phyloP scores from a whole-genome alignment of 2,329 filamentous ascomycete genomes.

The Talaromyces sp. region DNA sequence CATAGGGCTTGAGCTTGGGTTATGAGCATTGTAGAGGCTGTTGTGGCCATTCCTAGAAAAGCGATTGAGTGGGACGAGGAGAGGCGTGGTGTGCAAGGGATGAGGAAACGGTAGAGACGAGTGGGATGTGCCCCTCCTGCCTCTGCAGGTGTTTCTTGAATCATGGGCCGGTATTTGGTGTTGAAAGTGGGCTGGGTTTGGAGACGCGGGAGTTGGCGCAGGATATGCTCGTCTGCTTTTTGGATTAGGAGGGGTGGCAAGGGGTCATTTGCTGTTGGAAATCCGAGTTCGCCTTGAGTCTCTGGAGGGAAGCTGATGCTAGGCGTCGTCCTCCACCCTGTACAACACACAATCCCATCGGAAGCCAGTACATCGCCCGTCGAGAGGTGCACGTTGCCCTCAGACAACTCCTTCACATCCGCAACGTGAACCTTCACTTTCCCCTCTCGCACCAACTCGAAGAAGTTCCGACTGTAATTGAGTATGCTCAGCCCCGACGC shows the following conservation, averaged over 20 bases:
- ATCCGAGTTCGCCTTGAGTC: slow-evolving; percentile 5
- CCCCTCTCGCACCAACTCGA: slow-evolving; percentile 54
- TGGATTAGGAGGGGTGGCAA: slow-evolving; percentile 12
- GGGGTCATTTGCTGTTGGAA: slow-evolving; percentile 10
- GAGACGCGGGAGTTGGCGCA: slow-evolving; percentile 11
- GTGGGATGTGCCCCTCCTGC: slow-evolving; percentile 40
- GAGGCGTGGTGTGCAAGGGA: slow-evolving; percentile 41
- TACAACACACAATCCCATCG: slow-evolving; percentile 54
- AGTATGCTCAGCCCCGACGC: slow-evolving; percentile 58
- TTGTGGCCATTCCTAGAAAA: slow-evolving; percentile 49
- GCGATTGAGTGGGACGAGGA: slow-evolving; percentile 42
- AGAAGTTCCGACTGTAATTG: slow-evolving; percentile 59
- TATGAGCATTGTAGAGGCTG: slow-evolving; percentile 45
- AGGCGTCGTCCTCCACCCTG: slow-evolving; percentile 55
- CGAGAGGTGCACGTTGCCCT: slow-evolving; percentile 48
- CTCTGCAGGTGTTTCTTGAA: neutral
- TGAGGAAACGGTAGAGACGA: slow-evolving; percentile 47
- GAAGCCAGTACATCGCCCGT: slow-evolving; percentile 44
- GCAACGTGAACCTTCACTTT: slow-evolving; percentile 55
- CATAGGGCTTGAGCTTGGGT: slow-evolving; percentile 56
- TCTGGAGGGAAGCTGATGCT: slow-evolving; percentile 46
- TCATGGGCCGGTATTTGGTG: neutral
- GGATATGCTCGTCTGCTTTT: slow-evolving; percentile 21
- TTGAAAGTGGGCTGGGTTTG: slow-evolving; percentile 17
- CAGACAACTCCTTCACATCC: slow-evolving; percentile 51